These are phyloP conservation scores for Mycena crocata DNA, from an alignment of 768 basidiomycete genomes.

Conservation along the genomic window DNA sequence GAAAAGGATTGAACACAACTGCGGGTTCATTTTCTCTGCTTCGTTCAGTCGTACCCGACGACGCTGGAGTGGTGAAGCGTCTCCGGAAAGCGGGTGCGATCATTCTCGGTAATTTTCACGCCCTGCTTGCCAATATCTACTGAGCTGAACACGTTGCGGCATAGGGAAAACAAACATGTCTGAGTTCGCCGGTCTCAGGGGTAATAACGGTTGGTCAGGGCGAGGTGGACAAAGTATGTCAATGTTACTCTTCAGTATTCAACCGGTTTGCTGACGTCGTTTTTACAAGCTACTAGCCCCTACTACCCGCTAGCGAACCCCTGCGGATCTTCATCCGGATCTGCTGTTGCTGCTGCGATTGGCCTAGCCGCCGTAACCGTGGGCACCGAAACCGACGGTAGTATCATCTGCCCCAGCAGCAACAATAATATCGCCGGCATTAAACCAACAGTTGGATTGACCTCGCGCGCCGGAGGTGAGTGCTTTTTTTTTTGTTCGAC, in stretches of 20 bases:
- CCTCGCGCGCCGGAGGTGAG: constrained; percentile 67
- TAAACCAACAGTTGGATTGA: constrained; percentile 69
- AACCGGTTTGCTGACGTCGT: neutral
- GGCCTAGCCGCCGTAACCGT: too few relatives aligned
- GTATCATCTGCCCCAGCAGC: constrained; percentile 62
- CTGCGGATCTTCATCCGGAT: too few relatives aligned
- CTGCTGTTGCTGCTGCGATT: too few relatives aligned
- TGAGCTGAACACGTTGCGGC: constrained; percentile 3
- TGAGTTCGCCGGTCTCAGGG: constrained; percentile 63
- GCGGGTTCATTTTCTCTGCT: constrained; percentile 57
- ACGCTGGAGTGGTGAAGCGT: constrained; percentile 58
- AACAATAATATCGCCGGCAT: constrained; percentile 68
- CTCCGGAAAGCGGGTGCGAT: constrained; percentile 57
- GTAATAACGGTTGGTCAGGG: constrained; percentile 65
- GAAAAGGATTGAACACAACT: constrained; percentile 56
- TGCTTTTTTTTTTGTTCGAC: neutral
- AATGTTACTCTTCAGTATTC: neutral
- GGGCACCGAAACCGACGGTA: constrained; percentile 65
- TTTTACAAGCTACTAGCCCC: constrained; percentile 44
- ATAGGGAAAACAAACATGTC: constrained; percentile 67
- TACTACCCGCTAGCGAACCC: constrained; percentile 64
- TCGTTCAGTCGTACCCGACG: constrained; percentile 56
- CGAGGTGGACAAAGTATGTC: constrained; percentile 58
- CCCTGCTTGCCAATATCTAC: constrained; percentile 22
- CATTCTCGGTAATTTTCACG: constrained; percentile 50